Conservation (phyloP, 208 protist species). For the Crithidia mellificae region DNA sequence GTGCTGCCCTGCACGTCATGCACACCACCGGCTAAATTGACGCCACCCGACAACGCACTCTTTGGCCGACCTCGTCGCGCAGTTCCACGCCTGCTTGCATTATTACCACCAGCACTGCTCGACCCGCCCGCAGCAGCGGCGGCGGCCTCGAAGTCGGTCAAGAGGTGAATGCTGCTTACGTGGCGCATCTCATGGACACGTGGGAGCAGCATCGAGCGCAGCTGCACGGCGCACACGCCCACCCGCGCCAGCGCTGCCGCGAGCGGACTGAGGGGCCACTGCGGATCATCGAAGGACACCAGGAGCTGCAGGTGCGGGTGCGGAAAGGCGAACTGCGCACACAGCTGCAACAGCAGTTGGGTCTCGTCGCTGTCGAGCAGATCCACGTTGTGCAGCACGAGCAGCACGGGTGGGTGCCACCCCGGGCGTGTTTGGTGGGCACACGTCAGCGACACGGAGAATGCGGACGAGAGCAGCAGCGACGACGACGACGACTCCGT, state of each 20-base stretch:
- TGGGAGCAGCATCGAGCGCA: slow-evolving; percentile 59
- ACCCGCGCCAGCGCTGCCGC: slow-evolving; percentile 38
- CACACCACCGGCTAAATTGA: no score
- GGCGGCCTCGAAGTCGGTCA: slow-evolving; percentile 56
- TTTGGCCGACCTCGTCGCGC: no score
- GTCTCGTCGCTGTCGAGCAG: slow-evolving; percentile 43
- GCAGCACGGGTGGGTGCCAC: slow-evolving; percentile 35
- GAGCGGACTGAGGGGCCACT: slow-evolving; percentile 41
- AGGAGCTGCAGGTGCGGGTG: slow-evolving; percentile 44
- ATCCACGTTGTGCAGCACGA: slow-evolving; percentile 75
- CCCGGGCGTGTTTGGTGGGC: slow-evolving; percentile 10
- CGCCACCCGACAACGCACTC: no score
- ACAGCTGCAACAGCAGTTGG: slow-evolving; percentile 47
- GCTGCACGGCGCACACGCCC: slow-evolving; percentile 55
- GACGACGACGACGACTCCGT: no score
- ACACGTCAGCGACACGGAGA: neutral
- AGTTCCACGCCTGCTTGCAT: no score
- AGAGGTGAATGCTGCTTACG: slow-evolving; percentile 49
- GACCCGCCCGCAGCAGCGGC: slow-evolving; percentile 19
- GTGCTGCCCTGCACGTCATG: no score
- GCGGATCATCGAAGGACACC: slow-evolving; percentile 66
- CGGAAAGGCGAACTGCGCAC: slow-evolving; percentile 42
- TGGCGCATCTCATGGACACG: slow-evolving; percentile 59
- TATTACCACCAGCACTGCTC: no score
- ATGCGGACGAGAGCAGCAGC: no score